Conservation (phyloP, 2,329 filamentous ascomycete genomes). For the Fusarium setosum region DNA sequence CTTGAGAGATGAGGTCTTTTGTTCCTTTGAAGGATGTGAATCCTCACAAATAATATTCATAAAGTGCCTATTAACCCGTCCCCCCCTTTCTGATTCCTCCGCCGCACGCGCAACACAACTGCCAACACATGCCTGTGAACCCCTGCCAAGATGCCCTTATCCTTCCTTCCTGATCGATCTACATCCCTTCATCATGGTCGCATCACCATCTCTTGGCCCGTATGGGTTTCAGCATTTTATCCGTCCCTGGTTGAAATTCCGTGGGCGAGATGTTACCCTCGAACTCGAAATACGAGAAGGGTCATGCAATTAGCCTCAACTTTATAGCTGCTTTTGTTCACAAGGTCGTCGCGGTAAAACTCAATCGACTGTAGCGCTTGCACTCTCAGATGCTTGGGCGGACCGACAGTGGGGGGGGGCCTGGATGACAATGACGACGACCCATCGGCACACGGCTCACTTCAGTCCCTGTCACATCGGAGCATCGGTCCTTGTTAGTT, state of each 20-base stretch:
- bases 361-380: background rate
- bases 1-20: too few relatives aligned
- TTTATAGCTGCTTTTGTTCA: too few relatives aligned
- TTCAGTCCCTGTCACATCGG: background rate
- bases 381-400: background rate
- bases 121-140: background rate
- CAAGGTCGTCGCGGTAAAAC: background rate
- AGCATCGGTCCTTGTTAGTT: background rate
- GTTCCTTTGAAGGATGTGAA: too few relatives aligned
- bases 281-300: too few relatives aligned
- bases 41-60: background rate
- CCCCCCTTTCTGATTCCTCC: too few relatives aligned
- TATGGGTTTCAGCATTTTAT: background rate
- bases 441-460: conserved; percentile 1
- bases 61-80: background rate
- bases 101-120: background rate
- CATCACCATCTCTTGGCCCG: background rate
- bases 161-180: background rate
- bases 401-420: background rate
- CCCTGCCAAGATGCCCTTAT: background rate
- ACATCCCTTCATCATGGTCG: background rate
- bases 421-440: background rate
- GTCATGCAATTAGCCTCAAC: background rate
- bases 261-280: background rate
- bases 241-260: too few relatives aligned